Conservation (phyloP, 2,329 filamentous ascomycete species). For the Trichoderma oligosporum region DNA sequence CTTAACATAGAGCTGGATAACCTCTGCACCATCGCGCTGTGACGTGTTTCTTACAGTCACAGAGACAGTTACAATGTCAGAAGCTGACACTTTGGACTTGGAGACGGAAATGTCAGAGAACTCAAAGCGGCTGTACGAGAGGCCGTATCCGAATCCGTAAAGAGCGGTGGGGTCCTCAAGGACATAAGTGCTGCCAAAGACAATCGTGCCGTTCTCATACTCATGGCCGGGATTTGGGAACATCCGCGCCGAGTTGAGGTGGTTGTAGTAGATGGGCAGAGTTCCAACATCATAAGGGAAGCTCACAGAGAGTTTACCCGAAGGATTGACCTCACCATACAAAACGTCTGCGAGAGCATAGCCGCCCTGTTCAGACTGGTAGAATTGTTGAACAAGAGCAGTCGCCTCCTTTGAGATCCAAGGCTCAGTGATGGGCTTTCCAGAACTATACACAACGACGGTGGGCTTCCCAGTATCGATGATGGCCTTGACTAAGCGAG, state of each 20-base stretch:
- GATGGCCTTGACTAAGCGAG: constrained; percentile 5
- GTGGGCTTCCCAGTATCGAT: constrained; percentile 7
- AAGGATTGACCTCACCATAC: constrained; percentile 8
- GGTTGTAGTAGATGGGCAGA: constrained; percentile 4
- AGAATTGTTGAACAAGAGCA: constrained; percentile 9
- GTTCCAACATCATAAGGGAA: constrained; percentile 11
- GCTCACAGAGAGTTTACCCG: constrained; percentile 5
- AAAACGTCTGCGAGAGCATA: constrained; percentile 5
- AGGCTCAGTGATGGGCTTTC: constrained; percentile 3
- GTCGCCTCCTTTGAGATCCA: constrained; percentile 5
- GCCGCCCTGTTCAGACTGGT: constrained; percentile 2
- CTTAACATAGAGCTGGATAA: constrained; percentile 7
- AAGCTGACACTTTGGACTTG: not conserved
- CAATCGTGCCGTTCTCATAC: not conserved
- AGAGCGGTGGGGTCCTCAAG: not conserved
- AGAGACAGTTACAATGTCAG: constrained; percentile 3
- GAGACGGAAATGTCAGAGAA: constrained; percentile 4
- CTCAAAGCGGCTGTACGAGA: constrained; percentile 1
- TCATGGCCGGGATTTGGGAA: not conserved
- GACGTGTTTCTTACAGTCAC: constrained; percentile 1
- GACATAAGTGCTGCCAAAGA: constrained; percentile 3
- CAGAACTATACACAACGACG: constrained; percentile 1
- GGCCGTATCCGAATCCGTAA: constrained; percentile 8
- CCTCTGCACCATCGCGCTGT: not conserved
- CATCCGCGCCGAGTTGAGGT: not conserved